These are phyloP conservation scores for Dittrichia graveolens DNA, from an alignment of 129 eudicot species.

Conservation along the genomic window DNA sequence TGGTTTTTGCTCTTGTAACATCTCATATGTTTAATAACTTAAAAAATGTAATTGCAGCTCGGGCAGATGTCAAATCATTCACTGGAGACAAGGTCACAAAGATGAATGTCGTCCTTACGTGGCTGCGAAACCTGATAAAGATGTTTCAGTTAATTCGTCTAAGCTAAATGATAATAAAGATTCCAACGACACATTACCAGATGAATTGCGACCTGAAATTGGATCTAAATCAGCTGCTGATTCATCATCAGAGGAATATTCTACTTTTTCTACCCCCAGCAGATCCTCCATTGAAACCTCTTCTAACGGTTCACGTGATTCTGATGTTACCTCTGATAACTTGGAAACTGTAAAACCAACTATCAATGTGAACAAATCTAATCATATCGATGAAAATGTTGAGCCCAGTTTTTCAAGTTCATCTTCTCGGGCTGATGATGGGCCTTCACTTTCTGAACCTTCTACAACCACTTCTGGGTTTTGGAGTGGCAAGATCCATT, in stretches of 20 bases:
- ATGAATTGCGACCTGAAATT: slow-evolving; percentile 31
- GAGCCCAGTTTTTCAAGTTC: slow-evolving; percentile 37
- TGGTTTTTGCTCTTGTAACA: slow-evolving; percentile 10
- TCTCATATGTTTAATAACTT: background rate
- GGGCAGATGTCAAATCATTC: slow-evolving; percentile 87
- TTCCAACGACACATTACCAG: slow-evolving; percentile 26
- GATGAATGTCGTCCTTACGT: slow-evolving; percentile 67
- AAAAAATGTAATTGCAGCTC: slow-evolving; percentile 58
- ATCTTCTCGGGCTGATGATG: slow-evolving; percentile 44
- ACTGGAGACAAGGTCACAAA: slow-evolving; percentile 98
- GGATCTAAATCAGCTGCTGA: slow-evolving; percentile 25
- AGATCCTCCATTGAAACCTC: slow-evolving; percentile 32
- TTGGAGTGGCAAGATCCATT: slow-evolving; percentile 51
- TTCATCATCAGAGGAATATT: slow-evolving; percentile 30
- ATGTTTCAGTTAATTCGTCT: slow-evolving; percentile 24
- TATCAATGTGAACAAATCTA: slow-evolving; percentile 28
- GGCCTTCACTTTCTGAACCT: slow-evolving; percentile 43
- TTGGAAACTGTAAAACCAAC: slow-evolving; percentile 5
- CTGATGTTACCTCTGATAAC: slow-evolving; percentile 15
- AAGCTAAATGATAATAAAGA: slow-evolving; percentile 37
- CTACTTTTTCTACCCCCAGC: slow-evolving; percentile 34
- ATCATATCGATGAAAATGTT: slow-evolving; percentile 29
- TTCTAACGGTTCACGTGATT: slow-evolving; percentile 14
- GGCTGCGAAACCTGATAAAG: slow-evolving; percentile 29
- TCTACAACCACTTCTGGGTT: slow-evolving; percentile 52